Conservation (phyloP, 2,329 filamentous ascomycete genomes). For the Penicillium oxalicum region DNA sequence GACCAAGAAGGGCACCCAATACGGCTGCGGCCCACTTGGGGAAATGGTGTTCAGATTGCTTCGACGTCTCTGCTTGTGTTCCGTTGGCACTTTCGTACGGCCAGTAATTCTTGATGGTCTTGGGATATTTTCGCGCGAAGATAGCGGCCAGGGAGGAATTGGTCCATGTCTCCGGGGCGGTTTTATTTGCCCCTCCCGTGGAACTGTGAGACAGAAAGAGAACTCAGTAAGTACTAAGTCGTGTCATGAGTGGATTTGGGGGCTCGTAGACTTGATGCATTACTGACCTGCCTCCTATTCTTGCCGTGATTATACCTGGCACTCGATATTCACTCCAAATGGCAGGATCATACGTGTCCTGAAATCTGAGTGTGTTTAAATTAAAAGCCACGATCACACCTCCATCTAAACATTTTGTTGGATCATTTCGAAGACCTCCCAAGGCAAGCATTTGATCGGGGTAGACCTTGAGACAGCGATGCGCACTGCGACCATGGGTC, state of each 20-base stretch:
- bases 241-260: too few species aligned
- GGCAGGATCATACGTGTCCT: constrained; percentile 11
- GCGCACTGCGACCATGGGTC: constrained; percentile 14
- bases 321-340: constrained; percentile 15
- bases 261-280: too few species aligned
- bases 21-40: constrained; percentile 57
- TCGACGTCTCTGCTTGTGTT: constrained; percentile 8
- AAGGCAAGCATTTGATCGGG: constrained; percentile 17
- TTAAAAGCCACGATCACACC: constrained; percentile 16
- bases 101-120: constrained; percentile 52
- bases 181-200: constrained; percentile 29
- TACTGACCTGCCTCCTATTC: constrained; percentile 35
- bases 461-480: constrained; percentile 15
- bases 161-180: constrained; percentile 41
- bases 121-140: constrained; percentile 53
- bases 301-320: constrained; percentile 17
- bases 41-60: constrained; percentile 27
- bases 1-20: constrained; percentile 21
- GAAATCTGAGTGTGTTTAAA: constrained; percentile 15
- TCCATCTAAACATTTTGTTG: constrained; percentile 10
- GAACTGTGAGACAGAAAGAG: constrained; percentile 11
- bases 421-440: constrained; percentile 10
- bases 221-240: too few species aligned
- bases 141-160: constrained; percentile 45
- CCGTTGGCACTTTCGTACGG: constrained; percentile 46